phyloP scores from a whole-genome alignment of 306 rosid genomes.

The Inga leiocalycina region DNA sequence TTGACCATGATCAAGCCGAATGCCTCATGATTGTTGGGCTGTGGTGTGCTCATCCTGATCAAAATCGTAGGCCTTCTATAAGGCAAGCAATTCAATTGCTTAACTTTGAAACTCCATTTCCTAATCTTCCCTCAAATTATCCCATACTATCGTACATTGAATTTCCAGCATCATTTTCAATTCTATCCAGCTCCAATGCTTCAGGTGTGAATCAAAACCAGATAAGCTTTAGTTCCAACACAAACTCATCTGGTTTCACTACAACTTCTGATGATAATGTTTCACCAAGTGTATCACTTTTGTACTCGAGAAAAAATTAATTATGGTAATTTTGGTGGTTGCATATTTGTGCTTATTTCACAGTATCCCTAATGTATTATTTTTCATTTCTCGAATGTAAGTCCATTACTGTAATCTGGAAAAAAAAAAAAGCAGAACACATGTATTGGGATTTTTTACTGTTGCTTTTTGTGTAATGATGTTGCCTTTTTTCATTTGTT shows the following conservation, averaged over 20 bases:
- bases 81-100: constrained; percentile 6
- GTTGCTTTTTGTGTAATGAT: too few species aligned
- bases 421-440: too few species aligned
- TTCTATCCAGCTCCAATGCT: background rate
- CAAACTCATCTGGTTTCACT: constrained; percentile 7
- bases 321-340: too few species aligned
- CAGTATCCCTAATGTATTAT: too few species aligned
- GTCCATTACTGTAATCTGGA: too few species aligned
- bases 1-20: background rate
- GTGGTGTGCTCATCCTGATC: background rate
- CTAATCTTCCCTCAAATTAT: background rate
- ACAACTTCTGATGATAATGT: background rate
- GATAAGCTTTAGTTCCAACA: constrained; percentile 8
- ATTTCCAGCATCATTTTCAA: background rate
- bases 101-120: background rate
- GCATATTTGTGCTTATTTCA: too few species aligned
- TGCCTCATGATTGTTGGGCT: background rate
- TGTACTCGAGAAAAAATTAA: too few species aligned
- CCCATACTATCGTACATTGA: background rate
- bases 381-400: too few species aligned
- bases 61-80: background rate
- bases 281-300: too few species aligned
- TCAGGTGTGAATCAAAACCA: background rate
- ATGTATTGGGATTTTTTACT: too few species aligned
- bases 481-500: too few species aligned